phyloP scores from a whole-genome alignment of 2,329 filamentous ascomycete species.

The Aspergillus terreus region DNA sequence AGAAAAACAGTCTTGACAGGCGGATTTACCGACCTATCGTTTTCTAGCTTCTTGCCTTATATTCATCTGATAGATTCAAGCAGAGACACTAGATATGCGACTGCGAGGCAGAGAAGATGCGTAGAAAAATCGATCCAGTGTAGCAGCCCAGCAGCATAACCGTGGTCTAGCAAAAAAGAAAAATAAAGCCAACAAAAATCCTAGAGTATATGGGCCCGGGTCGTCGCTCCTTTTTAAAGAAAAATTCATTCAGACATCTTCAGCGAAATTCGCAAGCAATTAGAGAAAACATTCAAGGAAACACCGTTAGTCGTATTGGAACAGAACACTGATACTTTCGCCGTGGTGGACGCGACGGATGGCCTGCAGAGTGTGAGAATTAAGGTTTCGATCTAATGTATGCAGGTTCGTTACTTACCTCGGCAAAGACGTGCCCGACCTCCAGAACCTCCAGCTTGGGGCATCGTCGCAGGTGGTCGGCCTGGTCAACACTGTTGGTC shows the following conservation, averaged over 20 bases:
- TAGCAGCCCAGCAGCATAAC: conserved; percentile 5
- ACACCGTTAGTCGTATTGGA: conserved; percentile 66
- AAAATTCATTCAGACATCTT: conserved; percentile 9
- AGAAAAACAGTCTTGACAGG: neutral
- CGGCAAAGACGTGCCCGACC: conserved; percentile 82
- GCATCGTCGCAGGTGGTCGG: conserved; percentile 72
- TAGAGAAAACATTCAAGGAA: conserved; percentile 5
- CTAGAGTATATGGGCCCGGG: conserved; percentile 12
- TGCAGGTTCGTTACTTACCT: conserved; percentile 50
- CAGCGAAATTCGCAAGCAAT: neutral
- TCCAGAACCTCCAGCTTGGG: conserved; percentile 90
- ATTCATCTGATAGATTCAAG: conserved; percentile 14
- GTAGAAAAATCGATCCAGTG: conserved; percentile 11
- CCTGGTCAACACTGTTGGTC: conserved; percentile 90
- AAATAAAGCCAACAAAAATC: conserved; percentile 10
- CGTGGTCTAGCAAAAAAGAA: neutral
- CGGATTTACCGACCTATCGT: conserved; percentile 2
- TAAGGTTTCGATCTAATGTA: conserved; percentile 11
- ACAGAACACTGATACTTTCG: conserved; percentile 94
- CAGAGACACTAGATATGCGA: conserved; percentile 10
- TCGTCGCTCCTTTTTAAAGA: conserved; percentile 16
- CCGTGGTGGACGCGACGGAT: conserved; percentile 96
- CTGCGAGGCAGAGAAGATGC: neutral
- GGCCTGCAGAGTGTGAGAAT: conserved; percentile 50
- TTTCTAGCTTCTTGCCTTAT: neutral